These are phyloP conservation scores for Aspergillus nomiae DNA, from an alignment of 2,329 filamentous ascomycete genomes.

Conservation along the genomic window DNA sequence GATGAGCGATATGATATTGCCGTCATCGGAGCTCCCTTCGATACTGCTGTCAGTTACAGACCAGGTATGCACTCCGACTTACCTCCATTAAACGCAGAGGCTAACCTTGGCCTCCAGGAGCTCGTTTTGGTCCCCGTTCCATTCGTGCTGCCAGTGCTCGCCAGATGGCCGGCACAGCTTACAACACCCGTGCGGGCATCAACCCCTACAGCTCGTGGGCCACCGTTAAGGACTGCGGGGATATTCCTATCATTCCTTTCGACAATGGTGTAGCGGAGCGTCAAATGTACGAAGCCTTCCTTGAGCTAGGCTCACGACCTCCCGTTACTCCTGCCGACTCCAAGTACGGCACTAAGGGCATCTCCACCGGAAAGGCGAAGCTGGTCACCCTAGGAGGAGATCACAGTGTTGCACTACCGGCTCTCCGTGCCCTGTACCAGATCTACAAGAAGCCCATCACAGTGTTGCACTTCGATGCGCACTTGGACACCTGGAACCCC, in stretches of 20 bases:
- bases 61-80: constrained; percentile 53
- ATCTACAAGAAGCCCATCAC: constrained; percentile 65
- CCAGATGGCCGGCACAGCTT: constrained; percentile 77
- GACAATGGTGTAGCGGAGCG: constrained; percentile 79
- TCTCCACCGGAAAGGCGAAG: constrained; percentile 47
- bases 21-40: constrained; percentile 72
- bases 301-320: constrained; percentile 62
- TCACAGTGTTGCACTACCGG: constrained; percentile 70
- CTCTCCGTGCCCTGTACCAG: constrained; percentile 65
- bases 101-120: constrained; percentile 45
- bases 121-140: constrained; percentile 82
- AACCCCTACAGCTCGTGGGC: constrained; percentile 85
- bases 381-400: constrained; percentile 73
- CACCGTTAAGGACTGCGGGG: constrained; percentile 81
- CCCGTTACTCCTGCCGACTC: constrained; percentile 35
- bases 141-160: constrained; percentile 82
- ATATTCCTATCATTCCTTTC: constrained; percentile 83
- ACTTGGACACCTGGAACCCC: constrained; percentile 85
- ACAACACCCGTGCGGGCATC: constrained; percentile 77
- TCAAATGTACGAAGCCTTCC: constrained; percentile 82
- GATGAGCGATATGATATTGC: constrained; percentile 68
- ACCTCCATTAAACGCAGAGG: not conserved
- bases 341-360: constrained; percentile 30
- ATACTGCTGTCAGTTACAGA: constrained; percentile 71
- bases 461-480: constrained; percentile 75